Conservation (phyloP, 805 yeast genomes). For the Priceomyces carsonii region DNA sequence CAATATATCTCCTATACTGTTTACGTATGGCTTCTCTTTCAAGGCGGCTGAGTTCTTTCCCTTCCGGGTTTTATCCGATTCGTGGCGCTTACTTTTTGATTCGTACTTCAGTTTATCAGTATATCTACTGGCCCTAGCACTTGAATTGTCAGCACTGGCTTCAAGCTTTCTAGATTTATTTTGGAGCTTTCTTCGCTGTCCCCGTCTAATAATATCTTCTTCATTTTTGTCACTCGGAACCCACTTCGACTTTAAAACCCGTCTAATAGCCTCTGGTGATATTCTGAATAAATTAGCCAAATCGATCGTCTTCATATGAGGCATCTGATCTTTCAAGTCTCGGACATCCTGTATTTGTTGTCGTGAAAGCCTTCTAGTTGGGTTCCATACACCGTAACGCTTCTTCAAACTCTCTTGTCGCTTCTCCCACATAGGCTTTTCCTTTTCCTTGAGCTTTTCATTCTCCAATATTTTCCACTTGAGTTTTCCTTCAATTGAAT, state of each 20-base stretch:
- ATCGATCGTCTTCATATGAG: slow-evolving; percentile 59
- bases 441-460: slow-evolving; percentile 44
- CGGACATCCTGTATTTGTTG: slow-evolving; percentile 68
- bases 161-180: slow-evolving; percentile 10
- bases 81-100: slow-evolving; percentile 4
- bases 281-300: slow-evolving; percentile 65
- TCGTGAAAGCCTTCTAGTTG: slow-evolving; percentile 64
- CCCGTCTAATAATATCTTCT: slow-evolving; percentile 46
- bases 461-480: slow-evolving; percentile 13
- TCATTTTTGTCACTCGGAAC: slow-evolving; percentile 60
- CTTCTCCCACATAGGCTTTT: slow-evolving; percentile 59
- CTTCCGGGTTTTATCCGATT: too few relatives aligned
- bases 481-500: slow-evolving; percentile 12
- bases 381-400: slow-evolving; percentile 70
- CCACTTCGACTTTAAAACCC: slow-evolving; percentile 81
- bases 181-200: slow-evolving; percentile 35
- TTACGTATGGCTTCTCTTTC: slow-evolving; percentile 18
- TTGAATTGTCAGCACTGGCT: slow-evolving; percentile 9
- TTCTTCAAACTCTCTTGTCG: slow-evolving; percentile 63
- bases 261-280: slow-evolving; percentile 79
- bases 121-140: too few relatives aligned
- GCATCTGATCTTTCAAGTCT: slow-evolving; percentile 53
- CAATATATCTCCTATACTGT: slow-evolving; percentile 26
- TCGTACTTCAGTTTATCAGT: too few relatives aligned
- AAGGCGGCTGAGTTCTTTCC: too few relatives aligned